phyloP scores from a whole-genome alignment of 306 rosid species.

The apple (Malus domestica) region ASM211411v1 NC_041794.1:7642001-7642500 shows the following conservation, averaged over 20 bases:
- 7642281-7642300: not conserved
- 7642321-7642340: not conserved
- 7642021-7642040: constrained; percentile 59
- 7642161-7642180: constrained; percentile 51
- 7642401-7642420: not conserved
- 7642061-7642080: not conserved
- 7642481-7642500: not conserved
- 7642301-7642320: not conserved
- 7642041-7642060: not conserved
- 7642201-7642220: constrained; percentile 43
- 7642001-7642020: constrained; percentile 39
- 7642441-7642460: not conserved
- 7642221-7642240: constrained; percentile 32
- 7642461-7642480: not conserved
- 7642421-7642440: not conserved
- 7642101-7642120: not conserved
- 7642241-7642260: constrained; percentile 34
- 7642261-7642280: not conserved
- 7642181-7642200: constrained; percentile 58
- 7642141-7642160: constrained; percentile 49
- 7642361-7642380: not conserved
- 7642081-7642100: not conserved
- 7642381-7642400: not conserved
- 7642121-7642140: constrained; percentile 31
- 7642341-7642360: not conserved